A percentile compares a stretch with the other conserved stretches of the same genome.
These are phyloP conservation scores for Penicillium subrubescens DNA, from an alignment of 495 filamentous ascomycete species.

Conservation along the genomic window DNA sequence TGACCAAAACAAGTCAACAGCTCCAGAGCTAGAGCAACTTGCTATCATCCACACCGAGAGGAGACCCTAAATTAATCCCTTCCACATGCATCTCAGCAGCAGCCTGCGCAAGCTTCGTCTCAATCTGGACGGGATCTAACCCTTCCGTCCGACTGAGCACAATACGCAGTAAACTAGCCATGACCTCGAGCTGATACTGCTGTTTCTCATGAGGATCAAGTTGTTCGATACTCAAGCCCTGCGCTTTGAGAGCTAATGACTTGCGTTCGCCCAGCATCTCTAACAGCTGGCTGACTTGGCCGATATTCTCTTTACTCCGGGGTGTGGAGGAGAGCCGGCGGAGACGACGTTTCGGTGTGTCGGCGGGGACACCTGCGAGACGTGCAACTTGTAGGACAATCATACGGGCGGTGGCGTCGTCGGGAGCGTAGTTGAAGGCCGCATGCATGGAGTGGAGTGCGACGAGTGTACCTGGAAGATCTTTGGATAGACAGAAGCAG, in stretches of 20 bases:
- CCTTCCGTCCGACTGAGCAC: constrained; percentile 50
- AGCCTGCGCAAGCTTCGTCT: constrained; percentile 46
- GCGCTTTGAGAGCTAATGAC: constrained; percentile 34
- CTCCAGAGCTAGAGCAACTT: constrained; percentile 25
- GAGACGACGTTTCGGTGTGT: constrained; percentile 44
- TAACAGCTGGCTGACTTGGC: constrained; percentile 39
- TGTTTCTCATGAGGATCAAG: constrained; percentile 43
- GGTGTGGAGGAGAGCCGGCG: constrained; percentile 47
- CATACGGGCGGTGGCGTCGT: constrained; percentile 50
- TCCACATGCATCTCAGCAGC: constrained; percentile 58
- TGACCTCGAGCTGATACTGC: constrained; percentile 53
- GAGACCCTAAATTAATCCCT: constrained; percentile 36
- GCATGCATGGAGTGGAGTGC: constrained; percentile 58
- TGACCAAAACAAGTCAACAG: not conserved
- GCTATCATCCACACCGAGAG: constrained; percentile 33
- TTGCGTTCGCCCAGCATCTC: constrained; percentile 43
- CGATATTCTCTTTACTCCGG: constrained; percentile 47
- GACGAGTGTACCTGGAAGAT: constrained; percentile 62
- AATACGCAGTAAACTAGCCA: constrained; percentile 52
- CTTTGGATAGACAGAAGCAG: constrained; percentile 54
- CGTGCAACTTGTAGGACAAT: constrained; percentile 55
- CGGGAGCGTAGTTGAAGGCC: constrained; percentile 56
- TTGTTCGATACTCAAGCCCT: constrained; percentile 38
- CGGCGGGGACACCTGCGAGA: constrained; percentile 42
- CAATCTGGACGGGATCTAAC: constrained; percentile 34